Evolutionary conservation across 163 green algal genomes (phyloP).

Genomic region (Scenedesmus sp.): DNA sequence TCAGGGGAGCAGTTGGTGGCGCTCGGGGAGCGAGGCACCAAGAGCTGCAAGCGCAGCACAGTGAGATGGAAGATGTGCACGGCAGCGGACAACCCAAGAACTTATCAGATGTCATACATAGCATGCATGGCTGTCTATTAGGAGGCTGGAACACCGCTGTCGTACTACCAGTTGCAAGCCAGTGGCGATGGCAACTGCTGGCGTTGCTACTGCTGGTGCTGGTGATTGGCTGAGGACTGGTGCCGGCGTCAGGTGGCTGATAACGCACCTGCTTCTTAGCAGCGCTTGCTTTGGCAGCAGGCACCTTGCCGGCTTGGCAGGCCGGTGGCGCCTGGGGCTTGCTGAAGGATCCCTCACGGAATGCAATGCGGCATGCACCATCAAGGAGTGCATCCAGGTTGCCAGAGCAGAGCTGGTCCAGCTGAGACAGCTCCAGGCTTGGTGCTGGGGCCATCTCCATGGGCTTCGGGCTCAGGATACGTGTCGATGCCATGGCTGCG

Average conservation of each 20-base stretch:
- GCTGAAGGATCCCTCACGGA: not conserved
- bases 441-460: constrained; percentile 36
- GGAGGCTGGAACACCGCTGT: not conserved
- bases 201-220: constrained; percentile 4
- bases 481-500: constrained; percentile 43
- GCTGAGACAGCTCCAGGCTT: constrained; percentile 47
- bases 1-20: not conserved
- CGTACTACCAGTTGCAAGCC: not conserved
- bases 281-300: constrained; percentile 10
- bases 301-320: not conserved
- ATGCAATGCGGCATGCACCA: not conserved
- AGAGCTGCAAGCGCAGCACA: not conserved
- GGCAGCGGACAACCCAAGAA: no score
- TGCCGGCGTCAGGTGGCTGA: not conserved
- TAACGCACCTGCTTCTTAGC: constrained; percentile 29
- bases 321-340: not conserved
- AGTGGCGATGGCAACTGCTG: not conserved
- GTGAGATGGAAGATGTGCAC: not conserved
- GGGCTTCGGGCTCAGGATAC: constrained; percentile 37
- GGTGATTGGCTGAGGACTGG: not conserved
- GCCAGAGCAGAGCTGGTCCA: constrained; percentile 46
- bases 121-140: not conserved
- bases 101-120: not conserved
- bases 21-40: constrained; percentile 24
- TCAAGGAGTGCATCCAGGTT: constrained; percentile 46